A percentile compares a stretch with the other conserved stretches of the same genome.
phyloP scores from a whole-genome alignment of 2,329 filamentous ascomycete genomes.

The Scytalidium lignicola region DNA sequence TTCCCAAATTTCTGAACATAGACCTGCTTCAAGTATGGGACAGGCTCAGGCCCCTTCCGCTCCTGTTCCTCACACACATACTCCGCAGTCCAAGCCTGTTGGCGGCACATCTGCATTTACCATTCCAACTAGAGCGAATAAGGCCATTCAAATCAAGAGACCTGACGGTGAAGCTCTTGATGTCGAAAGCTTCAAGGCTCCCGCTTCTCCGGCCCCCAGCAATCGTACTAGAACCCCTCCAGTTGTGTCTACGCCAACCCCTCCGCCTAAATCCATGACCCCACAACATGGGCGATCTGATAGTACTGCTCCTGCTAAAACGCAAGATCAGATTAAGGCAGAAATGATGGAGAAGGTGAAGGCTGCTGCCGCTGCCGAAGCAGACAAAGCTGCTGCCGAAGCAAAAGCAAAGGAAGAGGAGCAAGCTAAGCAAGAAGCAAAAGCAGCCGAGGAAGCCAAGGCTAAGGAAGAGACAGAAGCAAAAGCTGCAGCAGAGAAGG shows the following conservation, averaged over 20 bases:
- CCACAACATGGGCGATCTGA: constrained; percentile 65
- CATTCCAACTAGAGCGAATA: constrained; percentile 49
- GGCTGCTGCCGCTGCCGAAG: constrained; percentile 25
- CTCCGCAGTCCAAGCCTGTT: constrained; percentile 47
- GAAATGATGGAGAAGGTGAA: constrained; percentile 61
- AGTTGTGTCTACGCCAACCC: constrained; percentile 70
- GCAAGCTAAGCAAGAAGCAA: constrained; percentile 20
- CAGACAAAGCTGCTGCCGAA: constrained; percentile 26
- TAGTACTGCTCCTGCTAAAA: constrained; percentile 61
- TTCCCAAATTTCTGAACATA: constrained; percentile 67
- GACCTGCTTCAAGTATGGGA: constrained; percentile 40
- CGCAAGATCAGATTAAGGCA: constrained; percentile 73
- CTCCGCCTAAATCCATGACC: constrained; percentile 70
- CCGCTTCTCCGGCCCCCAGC: constrained; percentile 51
- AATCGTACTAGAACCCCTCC: constrained; percentile 52
- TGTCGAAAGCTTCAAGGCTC: constrained; percentile 59
- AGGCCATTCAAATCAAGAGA: constrained; percentile 79
- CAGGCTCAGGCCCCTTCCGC: constrained; percentile 28
- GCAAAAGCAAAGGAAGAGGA: constrained; percentile 24
- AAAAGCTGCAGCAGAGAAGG: constrained; percentile 26
- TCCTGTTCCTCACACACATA: constrained; percentile 43
- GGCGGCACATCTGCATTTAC: constrained; percentile 32
- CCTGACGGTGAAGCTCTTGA: constrained; percentile 73
- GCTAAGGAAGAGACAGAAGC: constrained; percentile 28
- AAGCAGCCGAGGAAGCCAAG: constrained; percentile 31